Base-by-base conservation (phyloP, 1,284 basidiomycete species). In the Puccinia hordei region DNA sequence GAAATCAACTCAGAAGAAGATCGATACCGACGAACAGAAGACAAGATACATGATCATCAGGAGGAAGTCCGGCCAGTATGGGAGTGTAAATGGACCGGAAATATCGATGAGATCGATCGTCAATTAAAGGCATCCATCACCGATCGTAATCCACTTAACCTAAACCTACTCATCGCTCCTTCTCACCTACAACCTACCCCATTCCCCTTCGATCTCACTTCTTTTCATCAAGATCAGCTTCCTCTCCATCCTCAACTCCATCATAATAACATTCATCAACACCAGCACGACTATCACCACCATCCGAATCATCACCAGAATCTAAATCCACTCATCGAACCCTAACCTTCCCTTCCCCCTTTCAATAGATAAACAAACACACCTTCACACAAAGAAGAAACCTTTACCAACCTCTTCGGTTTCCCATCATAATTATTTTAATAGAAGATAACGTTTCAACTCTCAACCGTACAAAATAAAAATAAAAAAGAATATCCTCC, bases 11-110 rank as follows among this genome's bases (percentile, higher is more conserved):
- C 22, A 51, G n/a, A 19, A 17, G 41, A 24, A 46, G 27, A 71
- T 51, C 27, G n/a, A 71, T 46, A 71, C 27, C 44, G 46, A 27
- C 46, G 24, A 30, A n/a, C 0, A 27, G 41, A 46, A 17, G 46
- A 46, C n/a, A n/a, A n/a, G n/a, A 15, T 22, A 30, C n/a, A 17
- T n/a, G n/a, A n/a, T n/a, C n/a, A n/a, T n/a, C n/a, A 51, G 17
- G 44, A 46, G 22, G n/a, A 22, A 46, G 30, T 19, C 27, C 27
- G 2, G 27, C 44, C 41, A 15, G 8, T 71, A 9, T 71, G 68
- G 68, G 68, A 46, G 46, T 27, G 30, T 46, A 71, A 51, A 71
- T 71, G 68, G 68, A 49, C n/a, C 46, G 44, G 68, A 33, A 51
- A 51, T 15, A 71, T 71, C 68, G 41, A 71, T 3, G 22, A 51